Percentiles rank a stretch among this genome's conserved stretches.
phyloP scores from a whole-genome alignment of 768 basidiomycete species.

The Xerocomus brunneocitrinus region DNA sequence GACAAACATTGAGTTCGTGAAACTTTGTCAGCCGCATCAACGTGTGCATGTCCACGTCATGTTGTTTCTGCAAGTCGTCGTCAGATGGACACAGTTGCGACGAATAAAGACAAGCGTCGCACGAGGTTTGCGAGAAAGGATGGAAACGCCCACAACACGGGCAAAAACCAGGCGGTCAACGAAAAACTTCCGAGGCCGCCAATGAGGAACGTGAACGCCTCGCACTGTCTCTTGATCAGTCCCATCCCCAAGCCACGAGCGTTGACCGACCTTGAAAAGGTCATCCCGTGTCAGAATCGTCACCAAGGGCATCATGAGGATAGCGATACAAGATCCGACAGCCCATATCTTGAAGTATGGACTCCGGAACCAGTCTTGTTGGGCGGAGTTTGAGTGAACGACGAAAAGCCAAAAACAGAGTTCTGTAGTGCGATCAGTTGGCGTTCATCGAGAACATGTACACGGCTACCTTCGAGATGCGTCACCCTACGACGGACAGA shows the following conservation, averaged over 20 bases:
- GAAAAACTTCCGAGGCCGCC: conserved; percentile 66
- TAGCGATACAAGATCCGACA: conserved; percentile 54
- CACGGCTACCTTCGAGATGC: conserved; percentile 64
- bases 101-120: conserved; percentile 17
- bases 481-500: conserved; percentile 51
- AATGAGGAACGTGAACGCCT: conserved; percentile 64
- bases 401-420: conserved; percentile 88
- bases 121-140: conserved; percentile 60
- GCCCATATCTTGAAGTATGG: conserved; percentile 73
- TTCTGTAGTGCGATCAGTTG: conserved; percentile 39
- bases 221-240: conserved; percentile 42
- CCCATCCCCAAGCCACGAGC: neutral
- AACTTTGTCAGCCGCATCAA: conserved; percentile 74
- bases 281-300: conserved; percentile 59
- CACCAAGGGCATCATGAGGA: conserved; percentile 66
- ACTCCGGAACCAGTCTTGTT: conserved; percentile 76
- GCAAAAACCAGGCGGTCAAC: conserved; percentile 70
- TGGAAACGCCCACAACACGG: conserved; percentile 70
- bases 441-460: neutral
- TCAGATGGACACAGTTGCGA: neutral
- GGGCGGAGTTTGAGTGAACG: conserved; percentile 54
- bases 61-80: conserved; percentile 40
- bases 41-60: conserved; percentile 61
- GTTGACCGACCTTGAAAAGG: conserved; percentile 48
- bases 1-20: conserved; percentile 74